Conservation (phyloP, 305 asterid genomes). For the Fraxinus nigra region DNA sequence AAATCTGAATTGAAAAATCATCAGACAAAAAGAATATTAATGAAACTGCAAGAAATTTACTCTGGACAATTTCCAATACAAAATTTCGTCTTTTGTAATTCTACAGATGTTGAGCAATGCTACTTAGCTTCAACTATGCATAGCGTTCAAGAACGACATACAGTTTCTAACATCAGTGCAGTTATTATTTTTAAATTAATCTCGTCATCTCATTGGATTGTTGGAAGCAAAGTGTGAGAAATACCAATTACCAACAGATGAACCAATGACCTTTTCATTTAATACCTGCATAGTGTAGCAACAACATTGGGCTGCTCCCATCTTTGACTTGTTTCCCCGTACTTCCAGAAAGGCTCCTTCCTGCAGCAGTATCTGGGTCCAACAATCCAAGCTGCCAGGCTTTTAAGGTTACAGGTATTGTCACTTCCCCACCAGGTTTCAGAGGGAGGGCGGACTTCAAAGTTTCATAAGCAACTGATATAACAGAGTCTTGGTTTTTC, state of each 20-base stretch:
- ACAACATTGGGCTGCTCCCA: conserved; percentile 80
- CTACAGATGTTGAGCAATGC: background rate
- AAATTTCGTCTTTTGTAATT: background rate
- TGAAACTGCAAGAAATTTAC: background rate
- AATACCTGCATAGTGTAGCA: conserved; percentile 93
- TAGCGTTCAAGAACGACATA: background rate
- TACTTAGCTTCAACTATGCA: background rate
- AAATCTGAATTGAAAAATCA: conserved; percentile 8
- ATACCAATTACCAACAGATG: conserved; percentile 1
- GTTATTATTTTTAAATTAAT: background rate
- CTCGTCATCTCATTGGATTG: background rate
- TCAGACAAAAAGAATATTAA: conserved; percentile 10
- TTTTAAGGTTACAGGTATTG: conserved; percentile 75
- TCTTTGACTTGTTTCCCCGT: conserved; percentile 68
- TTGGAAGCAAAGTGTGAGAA: background rate
- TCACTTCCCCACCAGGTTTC: conserved; percentile 97
- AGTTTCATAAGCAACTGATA: conserved; percentile 64
- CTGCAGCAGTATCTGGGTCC: conserved; percentile 57
- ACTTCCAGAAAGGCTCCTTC: conserved; percentile 54
- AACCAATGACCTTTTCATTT: conserved; percentile 12
- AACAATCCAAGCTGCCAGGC: conserved; percentile 87
- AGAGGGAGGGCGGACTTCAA: conserved; percentile 77
- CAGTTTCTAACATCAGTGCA: background rate
- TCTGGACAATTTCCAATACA: background rate
- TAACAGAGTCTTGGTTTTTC: conserved; percentile 90